Conservation (phyloP, 306 rosid species). For the Inga leiocalycina region DNA sequence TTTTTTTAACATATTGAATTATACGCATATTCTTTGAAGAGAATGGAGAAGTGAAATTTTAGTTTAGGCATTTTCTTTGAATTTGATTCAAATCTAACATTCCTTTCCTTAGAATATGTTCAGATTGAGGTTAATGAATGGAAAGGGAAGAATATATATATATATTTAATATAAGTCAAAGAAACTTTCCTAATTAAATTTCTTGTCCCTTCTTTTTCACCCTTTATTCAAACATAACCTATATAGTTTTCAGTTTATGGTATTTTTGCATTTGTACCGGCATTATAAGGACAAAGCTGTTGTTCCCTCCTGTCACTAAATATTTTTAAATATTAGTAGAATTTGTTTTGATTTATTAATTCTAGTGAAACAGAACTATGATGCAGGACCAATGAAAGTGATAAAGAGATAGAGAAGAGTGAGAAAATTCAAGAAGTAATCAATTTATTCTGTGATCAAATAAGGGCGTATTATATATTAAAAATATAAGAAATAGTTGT, state of each 20-base stretch:
- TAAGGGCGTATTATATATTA: neutral
- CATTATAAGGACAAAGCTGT: neutral
- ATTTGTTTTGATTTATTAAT: neutral
- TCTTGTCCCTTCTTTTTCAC: neutral
- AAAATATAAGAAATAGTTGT: neutral
- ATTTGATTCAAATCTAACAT: neutral
- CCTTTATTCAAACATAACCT: neutral
- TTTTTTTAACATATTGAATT: neutral
- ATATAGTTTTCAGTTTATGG: neutral
- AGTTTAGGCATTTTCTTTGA: neutral
- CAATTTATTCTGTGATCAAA: neutral
- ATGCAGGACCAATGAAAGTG: neutral
- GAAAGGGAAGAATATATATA: neutral
- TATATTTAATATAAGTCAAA: neutral
- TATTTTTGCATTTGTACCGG: constrained; percentile 15
- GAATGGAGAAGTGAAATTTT: neutral
- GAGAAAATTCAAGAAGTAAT: neutral
- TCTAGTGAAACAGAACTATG: neutral
- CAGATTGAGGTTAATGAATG: neutral
- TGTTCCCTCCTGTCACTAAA: neutral
- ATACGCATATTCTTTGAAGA: neutral
- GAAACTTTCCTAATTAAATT: neutral
- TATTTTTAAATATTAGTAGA: neutral
- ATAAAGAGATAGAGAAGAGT: neutral
- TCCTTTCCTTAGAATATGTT: neutral